A percentile compares a stretch with the other conserved stretches of the same genome.
Evolutionary conservation across 2,329 filamentous ascomycete species (phyloP).

Genomic region (Beauveria varroae): DNA sequence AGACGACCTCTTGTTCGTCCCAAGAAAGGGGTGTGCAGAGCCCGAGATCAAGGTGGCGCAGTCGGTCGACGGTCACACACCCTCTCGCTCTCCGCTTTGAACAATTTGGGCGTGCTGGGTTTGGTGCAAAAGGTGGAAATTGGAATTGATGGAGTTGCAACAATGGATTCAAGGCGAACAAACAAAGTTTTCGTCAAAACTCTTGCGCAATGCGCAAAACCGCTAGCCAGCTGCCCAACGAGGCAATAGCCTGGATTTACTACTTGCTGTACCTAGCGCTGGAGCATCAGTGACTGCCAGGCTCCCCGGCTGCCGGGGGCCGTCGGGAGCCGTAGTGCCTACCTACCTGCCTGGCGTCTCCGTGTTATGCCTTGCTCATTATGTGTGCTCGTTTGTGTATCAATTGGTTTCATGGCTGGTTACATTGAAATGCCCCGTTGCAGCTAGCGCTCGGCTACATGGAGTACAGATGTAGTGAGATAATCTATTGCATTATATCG

Average conservation of each 20-base stretch:
- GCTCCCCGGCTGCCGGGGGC: not conserved
- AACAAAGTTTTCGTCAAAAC: not conserved
- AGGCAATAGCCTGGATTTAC: not conserved
- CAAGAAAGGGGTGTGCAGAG: not conserved
- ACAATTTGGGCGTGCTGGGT: too few relatives aligned
- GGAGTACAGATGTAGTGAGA: not conserved
- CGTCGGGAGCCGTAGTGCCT: not conserved
- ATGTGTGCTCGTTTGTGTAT: not conserved
- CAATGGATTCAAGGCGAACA: not conserved
- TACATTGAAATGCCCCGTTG: not conserved
- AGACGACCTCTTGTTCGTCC: not conserved
- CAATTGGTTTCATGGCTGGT: not conserved
- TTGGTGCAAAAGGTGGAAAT: not conserved
- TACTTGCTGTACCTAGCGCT: too few relatives aligned
- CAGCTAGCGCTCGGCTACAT: not conserved
- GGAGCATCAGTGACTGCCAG: not conserved
- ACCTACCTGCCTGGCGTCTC: not conserved
- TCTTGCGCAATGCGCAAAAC: too few relatives aligned
- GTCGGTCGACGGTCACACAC: not conserved
- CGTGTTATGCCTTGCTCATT: not conserved
- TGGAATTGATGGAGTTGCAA: not conserved
- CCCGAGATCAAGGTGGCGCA: slow-evolving; percentile 6
- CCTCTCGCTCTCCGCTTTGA: not conserved
- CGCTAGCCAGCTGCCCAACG: not conserved
- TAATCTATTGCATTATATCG: too few relatives aligned